A percentile compares a stretch with the other conserved stretches of the same genome.
Conservation (phyloP, 164 flowering plant species). For the Magnolia kwangsiensis region DNA sequence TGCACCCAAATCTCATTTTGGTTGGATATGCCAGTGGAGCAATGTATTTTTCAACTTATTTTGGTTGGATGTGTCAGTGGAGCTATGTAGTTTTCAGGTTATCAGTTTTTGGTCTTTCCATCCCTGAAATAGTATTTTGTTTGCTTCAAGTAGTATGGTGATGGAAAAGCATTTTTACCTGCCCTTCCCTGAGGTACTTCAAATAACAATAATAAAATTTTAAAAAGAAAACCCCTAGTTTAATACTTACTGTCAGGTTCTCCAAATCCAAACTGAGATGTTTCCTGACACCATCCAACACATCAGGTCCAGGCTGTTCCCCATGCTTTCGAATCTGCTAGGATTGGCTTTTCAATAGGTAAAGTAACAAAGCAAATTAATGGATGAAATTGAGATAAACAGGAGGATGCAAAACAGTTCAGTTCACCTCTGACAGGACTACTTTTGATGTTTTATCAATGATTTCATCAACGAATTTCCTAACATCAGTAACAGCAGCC, state of each 20-base stretch:
- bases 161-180: background rate
- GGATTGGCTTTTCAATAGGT: background rate
- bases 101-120: background rate
- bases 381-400: background rate
- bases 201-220: background rate
- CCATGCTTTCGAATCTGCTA: slow-evolving; percentile 56
- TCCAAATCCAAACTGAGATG: slow-evolving; percentile 53
- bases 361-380: background rate
- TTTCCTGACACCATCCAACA: slow-evolving; percentile 46
- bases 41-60: too few relatives aligned
- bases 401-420: slow-evolving; percentile 1
- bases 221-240: background rate
- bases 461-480: slow-evolving; percentile 64
- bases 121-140: background rate
- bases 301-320: slow-evolving; percentile 48
- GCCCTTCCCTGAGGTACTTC: background rate
- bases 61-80: too few relatives aligned
- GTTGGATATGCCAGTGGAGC: too few relatives aligned
- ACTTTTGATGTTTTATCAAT: slow-evolving; percentile 52
- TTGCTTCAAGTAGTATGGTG: background rate
- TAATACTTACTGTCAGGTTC: slow-evolving; percentile 57
- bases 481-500: slow-evolving; percentile 38
- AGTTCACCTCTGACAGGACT: slow-evolving; percentile 56
- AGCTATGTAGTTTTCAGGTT: background rate
- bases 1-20: too few relatives aligned